phyloP scores from a whole-genome alignment of 768 basidiomycete species.

The Boletus bicolor region DNA sequence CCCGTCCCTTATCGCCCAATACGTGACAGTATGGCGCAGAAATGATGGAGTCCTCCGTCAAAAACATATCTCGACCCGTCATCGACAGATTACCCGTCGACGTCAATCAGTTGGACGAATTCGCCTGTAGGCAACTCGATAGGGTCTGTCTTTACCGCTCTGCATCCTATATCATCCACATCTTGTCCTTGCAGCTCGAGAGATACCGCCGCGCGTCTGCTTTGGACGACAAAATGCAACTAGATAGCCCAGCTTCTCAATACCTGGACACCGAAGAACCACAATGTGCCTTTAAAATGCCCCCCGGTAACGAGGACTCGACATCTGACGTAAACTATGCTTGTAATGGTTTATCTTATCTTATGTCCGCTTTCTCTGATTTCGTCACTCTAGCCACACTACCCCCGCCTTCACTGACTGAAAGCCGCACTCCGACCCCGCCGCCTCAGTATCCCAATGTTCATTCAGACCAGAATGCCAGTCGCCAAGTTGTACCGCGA shows the following conservation, averaged over 20 bases:
- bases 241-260: slow-evolving; percentile 15
- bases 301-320: slow-evolving; percentile 1
- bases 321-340: neutral
- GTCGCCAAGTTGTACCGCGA: slow-evolving; percentile 61
- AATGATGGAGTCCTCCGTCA: slow-evolving; percentile 83
- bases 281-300: neutral
- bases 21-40: slow-evolving; percentile 74
- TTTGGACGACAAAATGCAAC: slow-evolving; percentile 29
- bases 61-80: slow-evolving; percentile 76
- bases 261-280: neutral
- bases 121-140: slow-evolving; percentile 86
- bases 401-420: neutral
- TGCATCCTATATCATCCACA: neutral
- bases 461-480: slow-evolving; percentile 20
- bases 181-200: slow-evolving; percentile 38
- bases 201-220: slow-evolving; percentile 45
- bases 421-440: slow-evolving; percentile 25
- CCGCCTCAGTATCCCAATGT: slow-evolving; percentile 8
- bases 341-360: slow-evolving; percentile 13
- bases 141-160: slow-evolving; percentile 45
- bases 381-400: slow-evolving; percentile 3
- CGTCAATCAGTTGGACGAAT: slow-evolving; percentile 76
- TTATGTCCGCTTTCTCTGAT: neutral
- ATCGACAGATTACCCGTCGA: slow-evolving; percentile 74
- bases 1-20: slow-evolving; percentile 8